These are phyloP conservation scores for Endocarpon pusillum DNA, from an alignment of 495 filamentous ascomycete species.

Conservation along the genomic window DNA sequence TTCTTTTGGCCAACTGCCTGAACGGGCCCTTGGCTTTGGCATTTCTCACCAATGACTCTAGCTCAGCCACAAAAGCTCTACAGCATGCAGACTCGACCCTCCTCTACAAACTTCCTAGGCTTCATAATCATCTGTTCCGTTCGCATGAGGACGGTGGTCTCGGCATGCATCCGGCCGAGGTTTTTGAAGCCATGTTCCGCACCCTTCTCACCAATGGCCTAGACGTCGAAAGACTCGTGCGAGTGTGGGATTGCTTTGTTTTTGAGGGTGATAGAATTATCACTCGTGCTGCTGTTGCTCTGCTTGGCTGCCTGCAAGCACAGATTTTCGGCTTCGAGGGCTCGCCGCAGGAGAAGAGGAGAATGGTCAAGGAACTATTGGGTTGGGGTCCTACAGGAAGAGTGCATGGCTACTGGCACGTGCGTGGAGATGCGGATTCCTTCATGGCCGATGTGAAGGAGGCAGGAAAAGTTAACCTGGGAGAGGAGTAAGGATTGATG, in stretches of 20 bases:
- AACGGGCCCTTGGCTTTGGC: constrained; percentile 79
- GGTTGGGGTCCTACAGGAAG: constrained; percentile 10
- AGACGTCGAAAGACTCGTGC: constrained; percentile 53
- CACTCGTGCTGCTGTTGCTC: constrained; percentile 59
- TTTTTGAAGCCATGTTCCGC: constrained; percentile 41
- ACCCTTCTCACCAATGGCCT: constrained; percentile 39
- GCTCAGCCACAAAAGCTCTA: constrained; percentile 56
- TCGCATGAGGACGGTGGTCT: constrained; percentile 18
- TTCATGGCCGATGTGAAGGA: constrained; percentile 53
- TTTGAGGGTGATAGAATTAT: constrained; percentile 81
- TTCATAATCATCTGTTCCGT: constrained; percentile 49
- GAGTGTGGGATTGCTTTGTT: constrained; percentile 87
- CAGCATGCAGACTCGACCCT: constrained; percentile 54
- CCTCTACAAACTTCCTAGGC: constrained; percentile 48
- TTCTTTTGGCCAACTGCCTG: constrained; percentile 69
- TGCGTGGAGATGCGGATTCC: constrained; percentile 40
- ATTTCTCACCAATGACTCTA: constrained; percentile 64
- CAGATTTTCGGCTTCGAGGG: constrained; percentile 39
- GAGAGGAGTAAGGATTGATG: background rate
- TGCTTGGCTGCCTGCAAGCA: constrained; percentile 43
- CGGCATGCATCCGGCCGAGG: constrained; percentile 25
- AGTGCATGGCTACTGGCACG: constrained; percentile 14
- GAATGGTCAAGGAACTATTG: constrained; percentile 1
- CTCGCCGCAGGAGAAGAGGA: constrained; percentile 37
- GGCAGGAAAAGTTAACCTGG: constrained; percentile 41